These are phyloP conservation scores for Plantago elongata DNA, from an alignment of 257 asterid genomes.

Conservation along the genomic window DNA sequence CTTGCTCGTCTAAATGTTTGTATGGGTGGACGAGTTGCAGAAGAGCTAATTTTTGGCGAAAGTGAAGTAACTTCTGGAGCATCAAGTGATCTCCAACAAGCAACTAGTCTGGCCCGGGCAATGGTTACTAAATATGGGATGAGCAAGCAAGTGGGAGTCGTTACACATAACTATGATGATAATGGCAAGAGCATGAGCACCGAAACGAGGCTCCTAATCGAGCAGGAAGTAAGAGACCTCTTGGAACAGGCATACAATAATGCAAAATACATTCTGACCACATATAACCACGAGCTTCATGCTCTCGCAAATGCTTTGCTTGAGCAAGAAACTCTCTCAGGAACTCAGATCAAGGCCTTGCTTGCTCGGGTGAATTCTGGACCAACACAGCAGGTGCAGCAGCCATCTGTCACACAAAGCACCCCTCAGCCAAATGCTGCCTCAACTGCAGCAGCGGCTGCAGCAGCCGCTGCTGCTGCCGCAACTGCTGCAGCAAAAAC, in stretches of 20 bases:
- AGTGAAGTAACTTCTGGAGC: constrained; percentile 88
- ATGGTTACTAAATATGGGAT: constrained; percentile 86
- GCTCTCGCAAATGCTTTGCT: constrained; percentile 81
- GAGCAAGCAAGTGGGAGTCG: constrained; percentile 78
- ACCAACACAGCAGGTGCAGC: constrained; percentile 32
- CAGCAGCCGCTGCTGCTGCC: constrained; percentile 39
- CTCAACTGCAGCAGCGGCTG: constrained; percentile 45
- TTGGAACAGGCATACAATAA: constrained; percentile 64
- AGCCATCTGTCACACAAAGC: constrained; percentile 31
- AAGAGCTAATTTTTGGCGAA: constrained; percentile 84
- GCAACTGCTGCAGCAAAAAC: constrained; percentile 70
- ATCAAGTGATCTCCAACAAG: constrained; percentile 68
- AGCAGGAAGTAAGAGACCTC: constrained; percentile 58
- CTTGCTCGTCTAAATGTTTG: constrained; percentile 75
- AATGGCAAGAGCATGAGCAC: constrained; percentile 92
- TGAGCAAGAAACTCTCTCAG: constrained; percentile 73
- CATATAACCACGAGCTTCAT: constrained; percentile 60
- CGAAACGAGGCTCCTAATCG: constrained; percentile 76
- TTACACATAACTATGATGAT: constrained; percentile 67
- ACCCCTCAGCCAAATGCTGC: constrained; percentile 52
- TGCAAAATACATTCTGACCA: constrained; percentile 58
- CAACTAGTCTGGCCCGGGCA: constrained; percentile 66
- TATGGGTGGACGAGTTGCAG: constrained; percentile 96
- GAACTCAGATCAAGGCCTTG: constrained; percentile 61
- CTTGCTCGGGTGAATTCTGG: constrained; percentile 47